These are phyloP conservation scores for Pseudocercospora vitis DNA, from an alignment of 2,329 filamentous ascomycete species.

Conservation along the genomic window DNA sequence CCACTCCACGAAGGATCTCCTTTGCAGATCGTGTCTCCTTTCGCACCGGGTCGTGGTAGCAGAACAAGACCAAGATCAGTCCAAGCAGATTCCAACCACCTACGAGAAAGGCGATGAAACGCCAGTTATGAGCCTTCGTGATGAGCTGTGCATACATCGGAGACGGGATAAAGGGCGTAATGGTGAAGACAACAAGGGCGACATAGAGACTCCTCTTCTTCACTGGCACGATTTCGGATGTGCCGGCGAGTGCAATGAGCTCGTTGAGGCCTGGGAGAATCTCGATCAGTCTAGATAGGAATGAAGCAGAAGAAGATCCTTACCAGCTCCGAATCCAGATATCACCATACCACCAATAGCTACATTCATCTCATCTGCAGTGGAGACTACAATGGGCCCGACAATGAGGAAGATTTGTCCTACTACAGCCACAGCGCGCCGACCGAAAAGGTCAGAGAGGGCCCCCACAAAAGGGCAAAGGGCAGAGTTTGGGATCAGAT, in stretches of 20 bases:
- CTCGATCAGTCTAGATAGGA: too few relatives aligned
- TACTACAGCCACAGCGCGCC: constrained; percentile 58
- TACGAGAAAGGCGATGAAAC: constrained; percentile 56
- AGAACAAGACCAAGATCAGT: constrained; percentile 51
- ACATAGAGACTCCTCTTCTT: constrained; percentile 64
- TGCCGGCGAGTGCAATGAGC: constrained; percentile 66
- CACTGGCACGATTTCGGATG: constrained; percentile 66
- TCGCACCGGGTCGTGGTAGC: constrained; percentile 54
- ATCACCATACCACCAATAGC: constrained; percentile 64
- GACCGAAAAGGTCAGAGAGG: constrained; percentile 63
- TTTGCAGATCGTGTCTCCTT: constrained; percentile 43
- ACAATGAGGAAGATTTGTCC: constrained; percentile 56
- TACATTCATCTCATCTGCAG: constrained; percentile 58
- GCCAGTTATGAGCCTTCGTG: constrained; percentile 51
- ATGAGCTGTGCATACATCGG: constrained; percentile 63
- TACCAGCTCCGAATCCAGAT: constrained; percentile 65
- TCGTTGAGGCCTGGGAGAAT: constrained; percentile 42
- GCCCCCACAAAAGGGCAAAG: constrained; percentile 65
- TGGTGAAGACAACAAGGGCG: constrained; percentile 59
- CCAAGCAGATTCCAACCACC: constrained; percentile 55
- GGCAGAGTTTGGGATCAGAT: constrained; percentile 57
- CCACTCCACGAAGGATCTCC: constrained; percentile 49
- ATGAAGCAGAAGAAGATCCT: constrained; percentile 45
- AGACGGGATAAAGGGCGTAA: constrained; percentile 62
- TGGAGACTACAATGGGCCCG: constrained; percentile 60